phyloP scores from a whole-genome alignment of 2,329 filamentous ascomycete species.

The Magnaporthiopsis rhizophila region DNA sequence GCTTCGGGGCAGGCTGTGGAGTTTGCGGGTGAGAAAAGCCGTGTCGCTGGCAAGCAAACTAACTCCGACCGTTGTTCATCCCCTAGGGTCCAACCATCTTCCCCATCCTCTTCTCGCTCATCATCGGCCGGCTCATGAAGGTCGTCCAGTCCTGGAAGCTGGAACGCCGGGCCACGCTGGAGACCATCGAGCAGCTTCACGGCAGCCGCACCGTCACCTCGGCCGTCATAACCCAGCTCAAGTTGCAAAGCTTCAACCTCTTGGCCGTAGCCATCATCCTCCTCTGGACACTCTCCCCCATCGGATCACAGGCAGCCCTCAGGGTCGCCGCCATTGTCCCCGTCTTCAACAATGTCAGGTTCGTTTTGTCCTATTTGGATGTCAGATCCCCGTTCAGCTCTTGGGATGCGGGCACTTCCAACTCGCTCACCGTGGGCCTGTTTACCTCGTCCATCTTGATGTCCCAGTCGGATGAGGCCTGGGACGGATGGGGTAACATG shows the following conservation, averaged over 20 bases:
- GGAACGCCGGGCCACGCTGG: conserved; percentile 19
- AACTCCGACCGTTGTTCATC: no score
- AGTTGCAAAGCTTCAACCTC: conserved; percentile 18
- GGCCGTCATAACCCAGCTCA: conserved; percentile 18
- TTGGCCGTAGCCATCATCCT: conserved; percentile 18
- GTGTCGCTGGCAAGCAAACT: no score
- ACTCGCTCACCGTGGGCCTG: conserved; percentile 4
- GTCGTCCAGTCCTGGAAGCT: conserved; percentile 20
- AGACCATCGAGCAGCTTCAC: conserved; percentile 21
- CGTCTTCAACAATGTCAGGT: conserved; percentile 19
- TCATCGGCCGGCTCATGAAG: conserved; percentile 18
- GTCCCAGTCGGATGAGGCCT: conserved; percentile 5
- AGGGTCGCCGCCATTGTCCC: conserved; percentile 12
- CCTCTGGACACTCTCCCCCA: conserved; percentile 22
- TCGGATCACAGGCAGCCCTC: conserved; percentile 22
- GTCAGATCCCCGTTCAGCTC: not conserved
- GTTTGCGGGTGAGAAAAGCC: no score
- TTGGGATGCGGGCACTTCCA: not conserved
- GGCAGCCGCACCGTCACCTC: conserved; percentile 22
- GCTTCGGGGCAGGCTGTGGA: no score
- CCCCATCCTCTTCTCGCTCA: conserved; percentile 21
- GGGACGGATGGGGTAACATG: conserved; percentile 12
- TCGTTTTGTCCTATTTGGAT: not conserved
- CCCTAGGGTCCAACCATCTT: conserved; percentile 17
- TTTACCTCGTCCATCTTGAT: conserved; percentile 6